Percentiles rank a stretch among this genome's conserved stretches.
Conservation (phyloP, 2,329 filamentous ascomycete genomes). For the Cytospora piceicola region DNA sequence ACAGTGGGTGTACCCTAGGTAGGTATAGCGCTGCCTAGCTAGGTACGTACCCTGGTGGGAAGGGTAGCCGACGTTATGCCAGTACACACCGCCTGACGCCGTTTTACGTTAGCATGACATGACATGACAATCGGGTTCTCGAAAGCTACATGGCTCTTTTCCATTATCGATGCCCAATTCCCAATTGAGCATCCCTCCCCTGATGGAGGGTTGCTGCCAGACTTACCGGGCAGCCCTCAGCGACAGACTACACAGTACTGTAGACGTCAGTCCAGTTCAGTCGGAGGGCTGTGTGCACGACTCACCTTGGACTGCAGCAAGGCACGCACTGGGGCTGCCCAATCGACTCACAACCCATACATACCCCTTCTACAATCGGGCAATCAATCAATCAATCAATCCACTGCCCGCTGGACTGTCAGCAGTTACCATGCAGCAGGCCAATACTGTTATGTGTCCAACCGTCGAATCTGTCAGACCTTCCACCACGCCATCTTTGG, state of each 20-base stretch:
- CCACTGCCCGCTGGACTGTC: constrained; percentile 14
- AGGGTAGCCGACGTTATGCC: not conserved
- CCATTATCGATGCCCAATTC: not conserved
- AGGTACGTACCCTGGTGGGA: not conserved
- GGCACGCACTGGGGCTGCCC: not conserved
- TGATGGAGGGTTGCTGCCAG: not conserved
- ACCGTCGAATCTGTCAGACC: constrained; percentile 22
- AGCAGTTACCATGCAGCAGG: constrained; percentile 24
- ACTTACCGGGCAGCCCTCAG: not conserved
- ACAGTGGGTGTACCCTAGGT: no score
- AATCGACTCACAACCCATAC: not conserved
- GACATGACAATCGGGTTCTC: not conserved
- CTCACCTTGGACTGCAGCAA: not conserved
- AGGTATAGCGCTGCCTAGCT: no score
- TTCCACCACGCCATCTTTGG: constrained; percentile 10
- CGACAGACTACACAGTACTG: no score
- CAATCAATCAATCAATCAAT: no score
- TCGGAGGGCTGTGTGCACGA: constrained; percentile 1
- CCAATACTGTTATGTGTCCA: constrained; percentile 4
- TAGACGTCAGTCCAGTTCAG: no score
- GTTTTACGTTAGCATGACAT: not conserved
- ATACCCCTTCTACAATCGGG: constrained; percentile 19
- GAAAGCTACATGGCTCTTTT: not conserved
- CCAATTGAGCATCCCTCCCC: not conserved
- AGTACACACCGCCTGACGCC: not conserved